phyloP scores from a whole-genome alignment of 371 early-diverging fungal species.

The Mortierella sp. region DNA sequence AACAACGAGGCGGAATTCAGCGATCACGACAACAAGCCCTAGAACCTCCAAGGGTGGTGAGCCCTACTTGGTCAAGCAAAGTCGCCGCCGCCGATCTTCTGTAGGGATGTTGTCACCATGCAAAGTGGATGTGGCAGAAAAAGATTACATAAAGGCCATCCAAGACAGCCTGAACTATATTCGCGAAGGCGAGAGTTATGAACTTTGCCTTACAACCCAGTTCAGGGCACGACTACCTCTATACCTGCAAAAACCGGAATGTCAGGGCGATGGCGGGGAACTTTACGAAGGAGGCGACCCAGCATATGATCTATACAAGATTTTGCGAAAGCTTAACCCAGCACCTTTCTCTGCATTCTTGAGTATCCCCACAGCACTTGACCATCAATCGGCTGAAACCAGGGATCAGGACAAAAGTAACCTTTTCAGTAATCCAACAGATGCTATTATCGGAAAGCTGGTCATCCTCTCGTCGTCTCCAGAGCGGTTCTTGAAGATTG shows the following conservation, averaged over 20 bases:
- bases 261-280: neutral
- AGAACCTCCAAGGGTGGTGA: constrained; percentile 31
- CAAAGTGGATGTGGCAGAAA: constrained; percentile 61
- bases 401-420: neutral
- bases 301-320: constrained; percentile 70
- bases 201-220: constrained; percentile 93
- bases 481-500: constrained; percentile 86
- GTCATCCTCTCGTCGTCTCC: constrained; percentile 79
- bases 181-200: constrained; percentile 92
- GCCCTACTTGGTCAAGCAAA: constrained; percentile 53
- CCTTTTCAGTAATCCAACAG: neutral
- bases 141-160: constrained; percentile 79
- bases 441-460: constrained; percentile 24
- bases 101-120: constrained; percentile 42
- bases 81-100: constrained; percentile 43
- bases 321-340: constrained; percentile 83
- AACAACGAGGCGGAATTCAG: constrained; percentile 11
- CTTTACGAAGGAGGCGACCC: constrained; percentile 21
- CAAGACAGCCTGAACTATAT: constrained; percentile 75
- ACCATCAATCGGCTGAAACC: neutral
- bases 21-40: constrained; percentile 20
- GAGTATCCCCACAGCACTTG: constrained; percentile 55
- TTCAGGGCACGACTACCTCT: constrained; percentile 64
- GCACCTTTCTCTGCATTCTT: constrained; percentile 91
- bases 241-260: neutral